These are phyloP conservation scores for Tulasnella sp. DNA, from an alignment of 768 basidiomycete genomes.

Conservation along the genomic window DNA sequence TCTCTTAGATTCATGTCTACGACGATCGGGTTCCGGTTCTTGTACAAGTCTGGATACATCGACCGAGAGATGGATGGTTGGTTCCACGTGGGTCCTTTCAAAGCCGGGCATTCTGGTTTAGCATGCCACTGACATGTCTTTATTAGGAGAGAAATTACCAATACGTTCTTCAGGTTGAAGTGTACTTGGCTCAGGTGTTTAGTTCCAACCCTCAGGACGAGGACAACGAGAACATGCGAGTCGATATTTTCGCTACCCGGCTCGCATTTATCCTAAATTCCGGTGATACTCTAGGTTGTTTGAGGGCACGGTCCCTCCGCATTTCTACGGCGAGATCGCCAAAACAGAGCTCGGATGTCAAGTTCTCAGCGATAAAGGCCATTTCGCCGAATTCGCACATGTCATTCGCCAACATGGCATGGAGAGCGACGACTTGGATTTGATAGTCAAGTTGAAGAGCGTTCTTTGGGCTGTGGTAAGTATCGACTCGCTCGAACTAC, in stretches of 20 bases:
- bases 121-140: background rate
- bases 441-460: slow-evolving; percentile 87
- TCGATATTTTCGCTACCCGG: background rate
- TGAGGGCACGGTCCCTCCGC: slow-evolving; percentile 82
- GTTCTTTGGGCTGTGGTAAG: slow-evolving; percentile 93
- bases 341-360: slow-evolving; percentile 94
- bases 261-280: background rate
- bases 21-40: slow-evolving; percentile 82
- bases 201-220: slow-evolving; percentile 47
- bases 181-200: slow-evolving; percentile 78
- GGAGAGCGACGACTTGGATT: slow-evolving; percentile 72
- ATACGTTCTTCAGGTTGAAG: slow-evolving; percentile 91
- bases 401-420: slow-evolving; percentile 81
- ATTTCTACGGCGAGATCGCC: slow-evolving; percentile 97
- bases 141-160: slow-evolving; percentile 81
- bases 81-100: slow-evolving; percentile 63
- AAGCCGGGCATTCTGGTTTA: background rate
- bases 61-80: slow-evolving; percentile 92
- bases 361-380: slow-evolving; percentile 80
- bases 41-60: slow-evolving; percentile 87
- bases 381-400: slow-evolving; percentile 84
- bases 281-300: slow-evolving; percentile 44
- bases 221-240: slow-evolving; percentile 56
- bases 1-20: slow-evolving; percentile 81
- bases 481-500: slow-evolving; percentile 23